Conservation (phyloP, 257 asterid genomes). For the Asclepias syriaca region DNA sequence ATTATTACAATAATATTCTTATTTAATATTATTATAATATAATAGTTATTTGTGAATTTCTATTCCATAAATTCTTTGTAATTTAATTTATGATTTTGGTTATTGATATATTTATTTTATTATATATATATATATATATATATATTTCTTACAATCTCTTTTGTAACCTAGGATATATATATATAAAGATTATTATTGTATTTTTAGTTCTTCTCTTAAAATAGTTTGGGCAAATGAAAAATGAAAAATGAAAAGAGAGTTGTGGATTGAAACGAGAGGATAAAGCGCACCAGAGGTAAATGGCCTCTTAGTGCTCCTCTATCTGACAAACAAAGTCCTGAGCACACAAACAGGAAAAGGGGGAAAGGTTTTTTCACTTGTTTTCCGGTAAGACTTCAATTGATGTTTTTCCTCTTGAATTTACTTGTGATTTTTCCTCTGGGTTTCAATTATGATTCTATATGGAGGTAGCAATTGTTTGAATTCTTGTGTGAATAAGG, state of each 20-base stretch:
- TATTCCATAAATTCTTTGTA: too few relatives aligned
- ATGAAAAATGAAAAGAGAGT: not conserved
- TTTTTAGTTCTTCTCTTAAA: too few relatives aligned
- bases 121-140: too few relatives aligned
- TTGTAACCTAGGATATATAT: too few relatives aligned
- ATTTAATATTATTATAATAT: too few relatives aligned
- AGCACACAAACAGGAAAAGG: not conserved
- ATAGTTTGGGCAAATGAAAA: not conserved
- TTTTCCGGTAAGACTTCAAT: constrained; percentile 7
- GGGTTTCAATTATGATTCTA: not conserved
- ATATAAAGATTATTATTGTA: too few relatives aligned
- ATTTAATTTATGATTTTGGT: too few relatives aligned
- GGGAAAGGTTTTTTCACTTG: not conserved
- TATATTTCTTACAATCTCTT: too few relatives aligned
- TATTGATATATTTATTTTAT: too few relatives aligned
- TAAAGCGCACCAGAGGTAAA: not conserved
- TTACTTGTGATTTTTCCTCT: not conserved
- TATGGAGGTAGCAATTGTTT: constrained; percentile 4
- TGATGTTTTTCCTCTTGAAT: not conserved
- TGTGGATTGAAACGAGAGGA: not conserved
- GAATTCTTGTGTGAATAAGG: not conserved
- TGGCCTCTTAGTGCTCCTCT: not conserved
- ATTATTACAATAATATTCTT: too few relatives aligned
- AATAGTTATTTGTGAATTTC: too few relatives aligned
- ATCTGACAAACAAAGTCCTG: not conserved